phyloP scores from a whole-genome alignment of 2,329 filamentous ascomycete species.

The Mariannaea sp. region DNA sequence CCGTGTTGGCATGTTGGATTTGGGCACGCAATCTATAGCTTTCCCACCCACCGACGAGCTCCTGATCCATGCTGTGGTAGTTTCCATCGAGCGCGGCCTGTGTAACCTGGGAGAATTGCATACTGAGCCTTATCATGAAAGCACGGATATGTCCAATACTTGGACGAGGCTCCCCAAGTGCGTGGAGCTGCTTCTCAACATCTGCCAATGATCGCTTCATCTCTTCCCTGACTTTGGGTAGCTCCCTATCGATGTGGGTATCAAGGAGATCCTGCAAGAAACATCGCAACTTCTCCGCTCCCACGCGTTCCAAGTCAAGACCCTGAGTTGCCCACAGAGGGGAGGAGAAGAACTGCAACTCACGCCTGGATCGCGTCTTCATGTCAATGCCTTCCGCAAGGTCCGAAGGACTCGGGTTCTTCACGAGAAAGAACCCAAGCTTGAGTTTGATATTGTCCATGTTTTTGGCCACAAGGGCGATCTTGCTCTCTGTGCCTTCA shows the following conservation, averaged over 20 bases:
- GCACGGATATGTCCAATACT: background rate
- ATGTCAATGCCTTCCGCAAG: constrained; percentile 43
- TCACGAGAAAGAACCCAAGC: constrained; percentile 42
- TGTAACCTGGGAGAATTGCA: background rate
- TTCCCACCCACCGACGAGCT: background rate
- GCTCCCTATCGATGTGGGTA: constrained; percentile 37
- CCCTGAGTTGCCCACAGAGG: constrained; percentile 40
- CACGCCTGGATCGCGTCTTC: constrained; percentile 41
- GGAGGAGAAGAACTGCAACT: constrained; percentile 49
- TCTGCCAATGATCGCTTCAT: constrained; percentile 22
- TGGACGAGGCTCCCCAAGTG: background rate
- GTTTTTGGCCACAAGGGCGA: constrained; percentile 37
- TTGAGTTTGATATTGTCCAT: constrained; percentile 50
- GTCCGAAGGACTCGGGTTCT: constrained; percentile 43
- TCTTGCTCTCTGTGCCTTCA: constrained; percentile 26
- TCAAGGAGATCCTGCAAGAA: constrained; percentile 36
- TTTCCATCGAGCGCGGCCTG: background rate
- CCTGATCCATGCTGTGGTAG: background rate
- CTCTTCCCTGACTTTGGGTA: constrained; percentile 33
- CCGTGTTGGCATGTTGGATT: background rate
- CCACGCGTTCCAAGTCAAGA: constrained; percentile 29
- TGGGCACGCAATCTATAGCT: background rate
- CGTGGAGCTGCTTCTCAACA: background rate
- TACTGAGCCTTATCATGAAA: background rate
- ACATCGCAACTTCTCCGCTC: constrained; percentile 22